Evolutionary conservation across 73 alveolate species (phyloP).

Genomic region (Effrenium voratum): DNA sequence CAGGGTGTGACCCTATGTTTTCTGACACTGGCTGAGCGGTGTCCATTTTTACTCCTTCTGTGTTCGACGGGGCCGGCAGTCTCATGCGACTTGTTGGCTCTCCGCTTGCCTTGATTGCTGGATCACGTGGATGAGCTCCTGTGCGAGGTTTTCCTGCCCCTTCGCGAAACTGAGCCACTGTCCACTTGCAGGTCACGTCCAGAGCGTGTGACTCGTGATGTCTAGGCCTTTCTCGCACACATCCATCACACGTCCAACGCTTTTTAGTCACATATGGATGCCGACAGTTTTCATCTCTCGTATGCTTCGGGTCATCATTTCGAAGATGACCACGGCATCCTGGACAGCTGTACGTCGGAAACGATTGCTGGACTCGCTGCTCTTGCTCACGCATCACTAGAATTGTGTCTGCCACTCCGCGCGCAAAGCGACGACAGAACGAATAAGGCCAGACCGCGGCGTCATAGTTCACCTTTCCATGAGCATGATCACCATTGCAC

Average conservation of each 20-base stretch:
- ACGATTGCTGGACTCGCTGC: not conserved
- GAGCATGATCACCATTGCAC: not conserved
- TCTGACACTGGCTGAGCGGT: no score
- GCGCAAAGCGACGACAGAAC: not conserved
- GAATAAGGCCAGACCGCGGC: not conserved
- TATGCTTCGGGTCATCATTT: conserved; percentile 4
- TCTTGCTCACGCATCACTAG: not conserved
- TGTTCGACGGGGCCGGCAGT: not conserved
- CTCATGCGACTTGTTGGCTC: not conserved
- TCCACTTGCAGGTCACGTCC: conserved; percentile 17
- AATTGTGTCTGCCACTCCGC: not conserved
- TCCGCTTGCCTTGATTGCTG: not conserved
- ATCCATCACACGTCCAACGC: conserved; percentile 13
- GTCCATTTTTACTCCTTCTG: not conserved
- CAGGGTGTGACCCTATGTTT: not conserved
- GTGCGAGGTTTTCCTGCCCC: not conserved
- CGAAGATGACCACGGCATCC: conserved; percentile 24
- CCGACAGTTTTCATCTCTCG: not conserved
- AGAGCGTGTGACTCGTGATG: not conserved
- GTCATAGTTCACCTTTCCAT: not conserved
- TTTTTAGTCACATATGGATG: not conserved
- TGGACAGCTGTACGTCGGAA: conserved; percentile 11
- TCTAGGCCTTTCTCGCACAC: not conserved
- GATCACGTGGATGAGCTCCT: not conserved
- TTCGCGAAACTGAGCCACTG: not conserved